Percentiles rank a stretch among this genome's conserved stretches.
phyloP scores from a whole-genome alignment of 179 eudicot genomes.

The Corrigiola litoralis region DNA sequence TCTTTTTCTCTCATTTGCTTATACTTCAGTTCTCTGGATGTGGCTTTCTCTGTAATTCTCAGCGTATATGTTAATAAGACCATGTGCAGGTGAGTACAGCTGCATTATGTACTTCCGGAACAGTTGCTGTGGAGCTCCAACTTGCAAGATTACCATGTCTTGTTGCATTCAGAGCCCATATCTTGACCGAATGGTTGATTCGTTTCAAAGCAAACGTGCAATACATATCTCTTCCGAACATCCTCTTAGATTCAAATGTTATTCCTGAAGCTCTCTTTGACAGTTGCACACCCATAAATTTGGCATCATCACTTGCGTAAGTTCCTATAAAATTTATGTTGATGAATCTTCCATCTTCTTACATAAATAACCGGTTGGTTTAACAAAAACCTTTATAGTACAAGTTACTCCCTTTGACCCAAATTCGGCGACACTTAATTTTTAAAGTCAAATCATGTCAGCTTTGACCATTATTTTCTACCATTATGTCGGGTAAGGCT shows the following conservation, averaged over 20 bases:
- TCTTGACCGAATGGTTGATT: constrained; percentile 81
- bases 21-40: not conserved
- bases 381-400: not conserved
- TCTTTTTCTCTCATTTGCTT: too few relatives aligned
- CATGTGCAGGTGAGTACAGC: constrained; percentile 61
- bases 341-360: not conserved
- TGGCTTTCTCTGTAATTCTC: not conserved
- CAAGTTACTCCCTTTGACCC: too few relatives aligned
- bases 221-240: constrained; percentile 82
- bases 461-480: too few relatives aligned
- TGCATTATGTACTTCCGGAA: constrained; percentile 91
- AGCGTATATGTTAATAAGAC: not conserved
- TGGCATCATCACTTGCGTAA: constrained; percentile 66
- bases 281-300: constrained; percentile 57
- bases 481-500: too few relatives aligned
- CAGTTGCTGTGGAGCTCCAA: constrained; percentile 85
- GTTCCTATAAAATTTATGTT: constrained; percentile 3
- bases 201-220: constrained; percentile 66
- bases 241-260: constrained; percentile 61
- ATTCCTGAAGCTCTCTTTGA: constrained; percentile 86
- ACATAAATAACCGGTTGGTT: not conserved
- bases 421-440: not conserved
- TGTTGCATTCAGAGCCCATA: constrained; percentile 90
- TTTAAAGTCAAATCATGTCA: not conserved
- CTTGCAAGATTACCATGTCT: constrained; percentile 81